phyloP scores from a whole-genome alignment of 768 basidiomycete genomes.

The Lactarius evosmus region DNA sequence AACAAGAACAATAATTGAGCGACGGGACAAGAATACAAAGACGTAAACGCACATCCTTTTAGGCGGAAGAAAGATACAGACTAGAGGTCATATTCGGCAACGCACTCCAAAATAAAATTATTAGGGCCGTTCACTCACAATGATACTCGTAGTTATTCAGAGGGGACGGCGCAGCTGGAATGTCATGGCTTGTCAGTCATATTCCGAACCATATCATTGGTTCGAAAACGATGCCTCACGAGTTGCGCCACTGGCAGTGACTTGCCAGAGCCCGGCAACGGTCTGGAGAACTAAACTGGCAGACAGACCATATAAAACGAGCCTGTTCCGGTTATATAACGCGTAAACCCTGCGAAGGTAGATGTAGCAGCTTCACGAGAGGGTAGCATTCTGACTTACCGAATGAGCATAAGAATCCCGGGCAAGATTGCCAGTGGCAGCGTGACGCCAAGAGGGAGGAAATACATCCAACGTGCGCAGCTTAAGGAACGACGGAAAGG shows the following conservation, averaged over 20 bases:
- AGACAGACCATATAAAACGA: conserved; percentile 20
- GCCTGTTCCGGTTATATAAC: conserved; percentile 24
- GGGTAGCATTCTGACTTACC: conserved; percentile 6
- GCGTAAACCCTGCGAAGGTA: conserved; percentile 24
- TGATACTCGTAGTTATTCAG: conserved; percentile 27
- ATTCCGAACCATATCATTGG: background rate
- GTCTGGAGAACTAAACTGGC: conserved; percentile 19
- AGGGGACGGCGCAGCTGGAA: conserved; percentile 22
- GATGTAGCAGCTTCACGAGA: background rate
- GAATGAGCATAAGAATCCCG: conserved; percentile 27
- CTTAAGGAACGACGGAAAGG: background rate
- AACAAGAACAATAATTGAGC: background rate
- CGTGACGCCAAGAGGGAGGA: conserved; percentile 27
- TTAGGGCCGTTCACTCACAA: conserved; percentile 12
- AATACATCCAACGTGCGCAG: conserved; percentile 26
- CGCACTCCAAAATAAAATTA: background rate
- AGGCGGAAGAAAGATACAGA: conserved; percentile 27
- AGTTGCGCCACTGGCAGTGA: conserved; percentile 16
- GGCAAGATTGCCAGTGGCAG: conserved; percentile 24
- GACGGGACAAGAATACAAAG: background rate
- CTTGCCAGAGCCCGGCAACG: conserved; percentile 24
- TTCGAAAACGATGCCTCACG: conserved; percentile 8
- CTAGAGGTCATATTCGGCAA: conserved; percentile 10
- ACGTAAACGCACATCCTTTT: conserved; percentile 15
- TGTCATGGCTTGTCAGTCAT: background rate